Evolutionary conservation across 1,284 basidiomycete genomes (phyloP).

Genomic region (Pulchroboletus neoregius): DNA sequence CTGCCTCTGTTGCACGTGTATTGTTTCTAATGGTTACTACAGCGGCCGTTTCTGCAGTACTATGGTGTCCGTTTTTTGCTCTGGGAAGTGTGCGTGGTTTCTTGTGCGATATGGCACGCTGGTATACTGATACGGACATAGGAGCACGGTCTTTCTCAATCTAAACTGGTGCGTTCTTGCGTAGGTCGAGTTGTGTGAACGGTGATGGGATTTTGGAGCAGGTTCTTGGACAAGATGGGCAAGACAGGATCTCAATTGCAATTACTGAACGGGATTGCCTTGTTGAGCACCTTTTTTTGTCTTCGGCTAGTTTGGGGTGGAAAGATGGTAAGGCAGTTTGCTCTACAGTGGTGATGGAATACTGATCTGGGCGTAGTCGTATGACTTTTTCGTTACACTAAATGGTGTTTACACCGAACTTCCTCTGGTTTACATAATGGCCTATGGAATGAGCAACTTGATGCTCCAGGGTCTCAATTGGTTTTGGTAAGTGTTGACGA

Average conservation of each 20-base stretch:
- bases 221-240: constrained; percentile 72
- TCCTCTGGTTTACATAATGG: constrained; percentile 43
- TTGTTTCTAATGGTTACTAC: constrained; percentile 9
- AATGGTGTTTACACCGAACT: constrained; percentile 46
- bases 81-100: constrained; percentile 61
- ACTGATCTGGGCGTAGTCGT: constrained; percentile 43
- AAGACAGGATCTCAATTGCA: constrained; percentile 64
- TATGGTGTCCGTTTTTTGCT: constrained; percentile 67
- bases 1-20: background rate
- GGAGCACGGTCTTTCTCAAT: constrained; percentile 76
- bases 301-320: constrained; percentile 64
- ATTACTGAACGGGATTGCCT: constrained; percentile 58
- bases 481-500: constrained; percentile 53
- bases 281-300: constrained; percentile 61
- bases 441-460: constrained; percentile 55
- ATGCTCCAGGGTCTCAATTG: constrained; percentile 63
- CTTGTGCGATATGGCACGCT: constrained; percentile 1
- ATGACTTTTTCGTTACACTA: constrained; percentile 57
- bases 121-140: constrained; percentile 25
- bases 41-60: constrained; percentile 74
- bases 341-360: background rate
- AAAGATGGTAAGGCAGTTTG: constrained; percentile 45
- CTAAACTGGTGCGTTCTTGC: constrained; percentile 56
- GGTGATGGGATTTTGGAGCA: constrained; percentile 24
- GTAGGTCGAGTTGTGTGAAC: background rate